Evolutionary conservation across 148 eudicot genomes (phyloP), one percentile per base, ranked within the genome.

Genomic region (Polygonum maritimum): DNA sequence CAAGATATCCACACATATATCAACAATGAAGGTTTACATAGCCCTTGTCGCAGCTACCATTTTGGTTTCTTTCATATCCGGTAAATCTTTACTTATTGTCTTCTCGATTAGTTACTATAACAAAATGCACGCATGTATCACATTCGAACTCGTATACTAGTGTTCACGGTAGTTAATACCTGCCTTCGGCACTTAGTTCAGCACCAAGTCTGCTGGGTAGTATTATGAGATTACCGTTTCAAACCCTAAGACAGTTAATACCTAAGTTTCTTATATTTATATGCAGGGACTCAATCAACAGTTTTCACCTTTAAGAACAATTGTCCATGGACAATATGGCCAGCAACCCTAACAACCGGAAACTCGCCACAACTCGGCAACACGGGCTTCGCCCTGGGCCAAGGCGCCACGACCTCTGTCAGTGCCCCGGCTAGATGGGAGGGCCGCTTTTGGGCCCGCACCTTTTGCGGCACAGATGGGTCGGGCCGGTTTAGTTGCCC

Each of bases 281-380:
- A 15, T 73, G 21, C 84, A 88, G 87, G 89, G 33, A 75, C 41
- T 33, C 73, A 55, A n/a, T 76, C 90, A 52, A 70, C 74, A 8
- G 65, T 48, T 9, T 81, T 85, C 45, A 82, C 84, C 21, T 48
- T 90, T 8, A 75, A 55, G 49, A 88, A 86, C 81, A 83, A 82
- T 11, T 90, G 92, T 31, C 79, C 84, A 0, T 83, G 71, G 80
- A 69, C 75, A 18, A 86, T 88, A 11, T 88, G 86, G 86, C 94
- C 94, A 2, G 94, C 88, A 16, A 78, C 82, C 38, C 71, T 84
- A 15, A 82, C 92, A 35, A 77, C 86, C 2, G 15, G 73, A 39
- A 78, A 51, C 8, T 89, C 92, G 2, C 71, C 85, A 0, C 69
- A 31, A n/a, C 13, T 73, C 16, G 41, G 57, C 7, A n/a, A 79